Conservation (phyloP, 2,329 filamentous ascomycete genomes). For the Sphaerulina vaccinii region DNA sequence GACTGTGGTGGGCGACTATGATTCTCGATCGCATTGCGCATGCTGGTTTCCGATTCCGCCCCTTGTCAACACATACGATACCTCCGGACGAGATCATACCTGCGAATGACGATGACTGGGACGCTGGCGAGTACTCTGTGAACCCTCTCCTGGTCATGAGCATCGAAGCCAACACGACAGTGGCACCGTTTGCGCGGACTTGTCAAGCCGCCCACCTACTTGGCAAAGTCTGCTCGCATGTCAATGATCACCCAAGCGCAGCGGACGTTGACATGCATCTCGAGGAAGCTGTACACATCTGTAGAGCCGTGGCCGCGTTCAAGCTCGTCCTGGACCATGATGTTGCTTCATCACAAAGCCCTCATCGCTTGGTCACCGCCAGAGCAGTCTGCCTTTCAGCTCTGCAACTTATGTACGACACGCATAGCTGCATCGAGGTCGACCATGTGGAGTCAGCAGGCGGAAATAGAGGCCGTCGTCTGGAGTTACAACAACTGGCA, state of each 20-base stretch:
- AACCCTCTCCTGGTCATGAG: conserved; percentile 27
- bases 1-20: conserved; percentile 26
- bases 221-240: conserved; percentile 22
- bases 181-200: conserved; percentile 24
- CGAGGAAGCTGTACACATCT: conserved; percentile 23
- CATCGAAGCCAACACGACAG: conserved; percentile 22
- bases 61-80: conserved; percentile 15
- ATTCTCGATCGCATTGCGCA: conserved; percentile 23
- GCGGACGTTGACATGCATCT: conserved; percentile 23
- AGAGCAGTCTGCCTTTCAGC: conserved; percentile 19
- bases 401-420: conserved; percentile 22
- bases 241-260: conserved; percentile 20
- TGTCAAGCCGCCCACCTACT: conserved; percentile 26
- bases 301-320: conserved; percentile 19
- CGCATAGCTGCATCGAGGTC: conserved; percentile 25
- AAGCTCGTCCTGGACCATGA: conserved; percentile 15
- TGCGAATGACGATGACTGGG: conserved; percentile 16
- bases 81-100: conserved; percentile 23
- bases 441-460: conserved; percentile 18
- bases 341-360: neutral
- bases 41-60: conserved; percentile 23
- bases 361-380: conserved; percentile 19
- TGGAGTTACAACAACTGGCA: conserved; percentile 25
- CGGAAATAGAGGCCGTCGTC: conserved; percentile 17
- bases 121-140: conserved; percentile 21